Evolutionary conservation across 1,284 basidiomycete species (phyloP), one percentile per base, ranked within the genome.

Genomic region (Chiua sp.): DNA sequence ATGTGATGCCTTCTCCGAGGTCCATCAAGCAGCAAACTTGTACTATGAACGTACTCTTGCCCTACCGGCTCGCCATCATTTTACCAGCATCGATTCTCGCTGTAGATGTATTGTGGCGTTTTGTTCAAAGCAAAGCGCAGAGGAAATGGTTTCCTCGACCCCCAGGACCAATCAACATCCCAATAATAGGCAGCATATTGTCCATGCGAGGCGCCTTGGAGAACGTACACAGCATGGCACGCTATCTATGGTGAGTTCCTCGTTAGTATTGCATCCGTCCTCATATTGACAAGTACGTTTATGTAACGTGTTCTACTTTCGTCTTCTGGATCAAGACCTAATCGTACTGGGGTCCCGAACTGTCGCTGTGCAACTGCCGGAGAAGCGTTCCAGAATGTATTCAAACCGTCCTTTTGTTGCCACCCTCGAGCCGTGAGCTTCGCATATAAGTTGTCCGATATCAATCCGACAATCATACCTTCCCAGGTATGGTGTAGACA

Each of bases 151-250:
- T 51, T 3, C 62, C 54, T 35, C 18, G 60, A 3, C 62, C 62
- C 4, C 57, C 53, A 22, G 62, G 62, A 22, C 62, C 62, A 23
- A 15, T 48, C 6, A 23, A 30, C 5, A 3, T 65, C 12, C 65
- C 65, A 3, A 1, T 67, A 15, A 4, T 67, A 12, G 65, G 65
- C 20, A 67, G 53, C 4, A 51, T 16, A 2, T 44, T 54, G 10
- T 30, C 57, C 1, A 16, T 67, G 22, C 5, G n/a, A 35, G 7
- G 53, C 53, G 11, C 65, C 63, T 20, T 67, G 65, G 63, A 56
- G 56, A 23, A 67, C 65, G 1, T 67, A 66, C 23, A 62, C 57
- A 4, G 20, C 59, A 10, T 66, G 65, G 65, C 52, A 55, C 7
- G 44, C 48, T 8, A 48, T 47, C 16, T 66, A 67, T 7, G 64